Evolutionary conservation across 306 rosid species (phyloP).

Genomic region (Oxytropis ochrocephala): DNA sequence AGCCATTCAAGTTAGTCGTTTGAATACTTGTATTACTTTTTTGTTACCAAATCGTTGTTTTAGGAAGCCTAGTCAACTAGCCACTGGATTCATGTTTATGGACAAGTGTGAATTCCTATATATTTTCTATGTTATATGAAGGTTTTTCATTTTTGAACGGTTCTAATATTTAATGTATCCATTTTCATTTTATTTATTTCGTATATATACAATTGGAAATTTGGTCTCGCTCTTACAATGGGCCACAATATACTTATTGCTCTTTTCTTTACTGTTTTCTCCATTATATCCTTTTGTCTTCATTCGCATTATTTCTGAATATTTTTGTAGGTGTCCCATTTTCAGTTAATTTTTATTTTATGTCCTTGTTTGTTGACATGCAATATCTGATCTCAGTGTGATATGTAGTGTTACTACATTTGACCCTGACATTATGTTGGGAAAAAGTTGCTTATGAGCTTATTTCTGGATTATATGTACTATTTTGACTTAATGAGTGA

Average conservation of each 20-base stretch:
- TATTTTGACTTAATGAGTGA: neutral
- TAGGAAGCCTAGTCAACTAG: neutral
- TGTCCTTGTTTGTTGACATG: neutral
- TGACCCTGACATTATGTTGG: neutral
- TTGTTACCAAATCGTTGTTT: neutral
- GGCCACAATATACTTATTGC: neutral
- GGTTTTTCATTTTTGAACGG: neutral
- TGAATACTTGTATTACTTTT: neutral
- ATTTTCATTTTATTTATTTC: conserved; percentile 8
- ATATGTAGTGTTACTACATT: neutral
- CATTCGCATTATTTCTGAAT: neutral
- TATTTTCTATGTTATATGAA: neutral
- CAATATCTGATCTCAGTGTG: neutral
- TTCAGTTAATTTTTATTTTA: neutral
- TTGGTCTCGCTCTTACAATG: conserved; percentile 5
- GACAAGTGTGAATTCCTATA: neutral
- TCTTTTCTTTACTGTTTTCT: neutral
- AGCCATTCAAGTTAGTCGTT: conserved; percentile 73
- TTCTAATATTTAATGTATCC: neutral
- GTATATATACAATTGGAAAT: neutral
- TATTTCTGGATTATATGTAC: neutral
- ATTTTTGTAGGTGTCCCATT: neutral
- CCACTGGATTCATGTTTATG: neutral
- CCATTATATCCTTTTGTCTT: neutral
- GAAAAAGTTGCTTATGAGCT: neutral